Evolutionary conservation across 352 stramenopile genomes (phyloP), one percentile per base, ranked within the genome.

Genomic region (Blastocystis sp.): DNA sequence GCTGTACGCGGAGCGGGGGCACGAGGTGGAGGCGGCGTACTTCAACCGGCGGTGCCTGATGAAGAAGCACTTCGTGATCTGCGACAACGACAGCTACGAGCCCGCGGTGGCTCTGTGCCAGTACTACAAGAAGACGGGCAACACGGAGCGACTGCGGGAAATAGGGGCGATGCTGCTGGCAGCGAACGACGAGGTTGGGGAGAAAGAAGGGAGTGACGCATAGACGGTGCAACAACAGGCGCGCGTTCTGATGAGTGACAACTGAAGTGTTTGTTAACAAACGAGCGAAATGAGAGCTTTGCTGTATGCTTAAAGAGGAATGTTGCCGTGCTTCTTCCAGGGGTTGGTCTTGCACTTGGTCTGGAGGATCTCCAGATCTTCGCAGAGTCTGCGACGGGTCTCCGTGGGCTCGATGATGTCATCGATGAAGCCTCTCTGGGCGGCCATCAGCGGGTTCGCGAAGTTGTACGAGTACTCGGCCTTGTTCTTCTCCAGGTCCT

Each of bases 1-100:
- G 21, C 43, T 79, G 69, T 79, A 61, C 24, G 14, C 19, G 43
- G 40, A 40, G 34, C 10, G 7, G 69, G 43, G 54, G 4, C 21
- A 79, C 38, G 34, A 63, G 54, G n/a, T 45, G 40, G 19, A 61
- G 43, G 43, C 28, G 10, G 69, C 40, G 21, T 79, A 79, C 24
- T 79, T 64, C 54, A n/a, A 79, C 38, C 43, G 54, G 38, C 38
- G 69, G 19, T 79, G 40, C 43, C 6, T 79, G 43, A 11, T 43
- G 21, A 79, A 79, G 69, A 61, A 63, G 52, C 6, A 79, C 17
- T 64, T 64, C 38, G 28, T 61, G 69, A 79, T 79, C 3, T 63
- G 69, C 43, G 69, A 61, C 9, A 45, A 61, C 17, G 69, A 79
- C 10, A 48, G 42, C 11, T 79, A 79, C 38, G 17, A 24, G 2